phyloP scores from a whole-genome alignment of 2,329 filamentous ascomycete genomes.

The Cryphonectria japonica region DNA sequence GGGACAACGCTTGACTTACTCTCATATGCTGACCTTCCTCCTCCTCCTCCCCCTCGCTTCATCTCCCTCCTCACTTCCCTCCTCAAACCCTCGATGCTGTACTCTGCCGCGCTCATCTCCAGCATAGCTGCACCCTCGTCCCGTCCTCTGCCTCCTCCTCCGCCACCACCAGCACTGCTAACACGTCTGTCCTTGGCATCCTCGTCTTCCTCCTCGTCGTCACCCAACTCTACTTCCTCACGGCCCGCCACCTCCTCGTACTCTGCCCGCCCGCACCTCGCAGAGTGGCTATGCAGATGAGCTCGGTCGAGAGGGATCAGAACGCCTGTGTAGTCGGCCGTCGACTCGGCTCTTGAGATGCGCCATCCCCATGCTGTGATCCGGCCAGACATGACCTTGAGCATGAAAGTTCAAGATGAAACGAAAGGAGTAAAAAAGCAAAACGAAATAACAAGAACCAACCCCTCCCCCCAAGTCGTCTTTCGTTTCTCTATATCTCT shows the following conservation, averaged over 20 bases:
- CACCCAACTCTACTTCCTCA: conserved; percentile 28
- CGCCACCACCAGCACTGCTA: conserved; percentile 24
- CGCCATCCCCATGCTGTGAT: conserved; percentile 30
- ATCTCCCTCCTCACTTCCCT: conserved; percentile 64
- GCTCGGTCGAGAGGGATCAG: conserved; percentile 59
- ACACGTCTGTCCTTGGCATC: conserved; percentile 35
- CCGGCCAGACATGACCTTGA: conserved; percentile 10
- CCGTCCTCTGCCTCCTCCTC: conserved; percentile 32
- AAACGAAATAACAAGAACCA: background rate
- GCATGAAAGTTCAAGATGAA: too few relatives aligned
- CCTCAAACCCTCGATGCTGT: conserved; percentile 71
- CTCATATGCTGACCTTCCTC: conserved; percentile 73
- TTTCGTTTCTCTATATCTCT: background rate
- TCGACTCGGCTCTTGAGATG: conserved; percentile 46
- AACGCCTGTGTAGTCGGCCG: conserved; percentile 55
- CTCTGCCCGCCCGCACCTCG: conserved; percentile 49
- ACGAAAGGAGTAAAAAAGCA: background rate
- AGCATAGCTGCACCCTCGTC: conserved; percentile 55
- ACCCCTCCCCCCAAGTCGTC: background rate
- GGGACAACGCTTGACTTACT: conserved; percentile 53
- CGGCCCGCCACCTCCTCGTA: conserved; percentile 44
- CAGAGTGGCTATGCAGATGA: conserved; percentile 59
- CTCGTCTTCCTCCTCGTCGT: conserved; percentile 43
- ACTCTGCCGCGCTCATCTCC: conserved; percentile 56
- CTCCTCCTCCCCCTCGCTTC: conserved; percentile 62